phyloP scores from a whole-genome alignment of 345 rosid genomes.

The Syzygium grande region DNA sequence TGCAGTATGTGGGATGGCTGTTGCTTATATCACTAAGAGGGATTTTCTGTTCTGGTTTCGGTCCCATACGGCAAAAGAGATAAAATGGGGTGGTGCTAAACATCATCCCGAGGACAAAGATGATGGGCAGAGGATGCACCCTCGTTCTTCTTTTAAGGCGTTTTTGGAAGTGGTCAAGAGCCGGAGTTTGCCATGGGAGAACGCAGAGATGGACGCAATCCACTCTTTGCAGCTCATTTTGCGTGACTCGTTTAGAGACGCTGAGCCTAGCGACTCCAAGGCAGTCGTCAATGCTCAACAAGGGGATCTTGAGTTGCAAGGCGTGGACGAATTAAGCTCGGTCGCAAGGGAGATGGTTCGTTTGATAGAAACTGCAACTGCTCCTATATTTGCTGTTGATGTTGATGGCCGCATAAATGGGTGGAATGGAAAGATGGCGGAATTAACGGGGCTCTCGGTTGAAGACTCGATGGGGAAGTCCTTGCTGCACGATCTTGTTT shows the following conservation, averaged over 20 bases:
- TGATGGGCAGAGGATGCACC: conserved; percentile 95
- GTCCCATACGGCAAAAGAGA: conserved; percentile 91
- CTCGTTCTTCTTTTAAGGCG: conserved; percentile 93
- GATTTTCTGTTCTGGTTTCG: conserved; percentile 98
- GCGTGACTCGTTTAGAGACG: conserved; percentile 78
- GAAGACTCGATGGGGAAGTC: conserved; percentile 97
- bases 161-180: conserved; percentile 97
- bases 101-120: conserved; percentile 97
- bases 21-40: conserved; percentile 73
- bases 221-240: conserved; percentile 96
- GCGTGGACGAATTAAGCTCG: conserved; percentile 82
- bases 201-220: conserved; percentile 98
- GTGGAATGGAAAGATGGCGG: conserved; percentile 94
- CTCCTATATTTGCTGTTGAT: conserved; percentile 96
- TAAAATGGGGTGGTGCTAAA: conserved; percentile 99
- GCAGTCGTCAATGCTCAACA: conserved; percentile 38
- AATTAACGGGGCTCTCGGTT: conserved; percentile 78
- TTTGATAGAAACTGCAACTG: conserved; percentile 93
- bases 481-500: conserved; percentile 72
- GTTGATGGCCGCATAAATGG: conserved; percentile 77
- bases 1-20: conserved; percentile 99
- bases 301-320: conserved; percentile 62
- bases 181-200: conserved; percentile 91
- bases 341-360: conserved; percentile 99
- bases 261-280: conserved; percentile 70